These are phyloP conservation scores for Solanum ossicruentum DNA, from an alignment of 257 asterid genomes.

Conservation along the genomic window DNA sequence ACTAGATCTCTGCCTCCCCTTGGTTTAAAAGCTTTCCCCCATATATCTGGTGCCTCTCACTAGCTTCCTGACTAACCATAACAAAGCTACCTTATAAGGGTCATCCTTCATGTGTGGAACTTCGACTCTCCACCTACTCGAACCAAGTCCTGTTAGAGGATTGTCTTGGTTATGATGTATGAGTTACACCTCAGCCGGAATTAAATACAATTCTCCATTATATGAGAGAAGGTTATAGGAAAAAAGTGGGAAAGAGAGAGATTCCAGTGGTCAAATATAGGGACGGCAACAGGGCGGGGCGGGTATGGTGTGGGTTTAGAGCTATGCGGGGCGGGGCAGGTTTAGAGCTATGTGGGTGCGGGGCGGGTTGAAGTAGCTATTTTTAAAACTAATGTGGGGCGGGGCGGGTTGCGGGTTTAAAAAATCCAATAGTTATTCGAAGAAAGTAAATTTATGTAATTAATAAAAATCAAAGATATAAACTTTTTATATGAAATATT, in stretches of 20 bases:
- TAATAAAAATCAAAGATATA: too few species aligned
- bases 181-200: not conserved
- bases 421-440: too few species aligned
- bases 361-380: too few species aligned
- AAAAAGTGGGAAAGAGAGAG: too few species aligned
- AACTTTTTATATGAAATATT: too few species aligned
- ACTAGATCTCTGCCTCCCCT: not conserved
- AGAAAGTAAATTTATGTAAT: too few species aligned
- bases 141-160: not conserved
- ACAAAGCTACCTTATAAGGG: not conserved
- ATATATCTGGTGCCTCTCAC: not conserved
- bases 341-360: too few species aligned
- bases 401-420: too few species aligned
- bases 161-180: not conserved
- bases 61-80: not conserved
- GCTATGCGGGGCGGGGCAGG: too few species aligned
- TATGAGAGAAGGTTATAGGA: not conserved
- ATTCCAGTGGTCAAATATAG: not conserved
- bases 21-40: not conserved
- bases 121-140: not conserved
- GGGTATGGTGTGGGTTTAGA: too few species aligned
- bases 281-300: too few species aligned
- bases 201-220: not conserved
- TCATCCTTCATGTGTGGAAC: not conserved
- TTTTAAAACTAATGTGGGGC: too few species aligned